Percentiles rank a stretch among this genome's conserved stretches.
Conservation (phyloP, 2,329 filamentous ascomycete species). For the Fusarium succisae region DNA sequence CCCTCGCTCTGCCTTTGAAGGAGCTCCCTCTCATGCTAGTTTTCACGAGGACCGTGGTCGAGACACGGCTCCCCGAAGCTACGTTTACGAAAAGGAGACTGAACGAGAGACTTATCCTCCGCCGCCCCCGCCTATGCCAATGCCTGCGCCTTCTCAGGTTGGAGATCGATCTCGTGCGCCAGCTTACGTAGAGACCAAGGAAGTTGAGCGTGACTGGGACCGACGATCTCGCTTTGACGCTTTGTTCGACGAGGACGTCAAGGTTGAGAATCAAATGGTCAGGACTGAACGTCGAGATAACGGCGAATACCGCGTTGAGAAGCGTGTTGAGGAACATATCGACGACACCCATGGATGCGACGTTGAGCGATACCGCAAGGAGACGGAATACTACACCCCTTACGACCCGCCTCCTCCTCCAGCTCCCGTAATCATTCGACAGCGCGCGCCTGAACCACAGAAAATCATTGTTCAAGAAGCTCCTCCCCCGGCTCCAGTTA, state of each 20-base stretch:
- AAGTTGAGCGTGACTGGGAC: constrained; percentile 57
- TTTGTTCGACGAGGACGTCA: constrained; percentile 61
- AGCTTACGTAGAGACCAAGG: constrained; percentile 48
- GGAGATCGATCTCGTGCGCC: constrained; percentile 45
- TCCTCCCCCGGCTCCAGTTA: constrained; percentile 60
- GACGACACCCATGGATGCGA: constrained; percentile 59
- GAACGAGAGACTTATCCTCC: constrained; percentile 38
- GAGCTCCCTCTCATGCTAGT: constrained; percentile 50
- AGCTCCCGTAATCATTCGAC: constrained; percentile 64
- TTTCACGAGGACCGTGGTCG: constrained; percentile 59
- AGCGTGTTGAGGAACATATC: constrained; percentile 60
- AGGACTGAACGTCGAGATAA: constrained; percentile 58
- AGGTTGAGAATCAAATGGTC: constrained; percentile 59
- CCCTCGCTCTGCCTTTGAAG: constrained; percentile 61
- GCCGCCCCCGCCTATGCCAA: constrained; percentile 36
- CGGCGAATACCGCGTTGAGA: constrained; percentile 57
- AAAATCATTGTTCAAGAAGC: constrained; percentile 70
- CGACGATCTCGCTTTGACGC: constrained; percentile 52
- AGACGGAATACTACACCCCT: constrained; percentile 69
- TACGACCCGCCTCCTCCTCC: constrained; percentile 57
- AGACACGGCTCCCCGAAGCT: constrained; percentile 39
- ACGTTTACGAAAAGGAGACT: constrained; percentile 36
- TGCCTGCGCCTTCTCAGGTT: constrained; percentile 34
- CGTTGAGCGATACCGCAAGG: constrained; percentile 67
- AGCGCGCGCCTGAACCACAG: constrained; percentile 64